phyloP scores from a whole-genome alignment of 139 green algal species.

The Coelastrella sp. region DNA sequence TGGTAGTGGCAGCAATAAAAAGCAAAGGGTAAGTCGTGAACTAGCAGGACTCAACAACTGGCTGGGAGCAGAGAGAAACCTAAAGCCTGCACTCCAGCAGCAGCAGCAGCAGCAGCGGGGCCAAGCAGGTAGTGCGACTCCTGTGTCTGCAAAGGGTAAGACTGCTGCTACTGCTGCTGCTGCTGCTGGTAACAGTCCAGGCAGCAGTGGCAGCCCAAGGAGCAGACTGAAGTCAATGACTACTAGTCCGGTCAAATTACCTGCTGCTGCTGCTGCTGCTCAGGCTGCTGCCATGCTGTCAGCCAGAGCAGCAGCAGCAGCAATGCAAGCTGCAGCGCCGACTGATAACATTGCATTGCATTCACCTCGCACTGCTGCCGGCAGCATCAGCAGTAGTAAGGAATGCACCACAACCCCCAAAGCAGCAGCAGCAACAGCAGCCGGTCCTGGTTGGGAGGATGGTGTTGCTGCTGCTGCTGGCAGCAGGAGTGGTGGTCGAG shows the following conservation, averaged over 20 bases:
- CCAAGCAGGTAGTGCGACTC: background rate
- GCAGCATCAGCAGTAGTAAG: background rate
- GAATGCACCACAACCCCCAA: too few relatives aligned
- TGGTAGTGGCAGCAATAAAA: background rate
- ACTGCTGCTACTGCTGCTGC: conserved; percentile 5
- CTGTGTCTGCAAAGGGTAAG: background rate
- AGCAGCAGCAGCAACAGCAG: background rate
- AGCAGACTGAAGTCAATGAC: background rate
- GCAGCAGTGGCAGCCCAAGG: background rate
- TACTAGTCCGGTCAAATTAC: background rate
- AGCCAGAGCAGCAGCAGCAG: conserved; percentile 2
- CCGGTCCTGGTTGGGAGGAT: background rate
- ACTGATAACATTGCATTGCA: background rate
- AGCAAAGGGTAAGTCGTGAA: background rate
- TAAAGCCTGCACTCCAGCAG: background rate
- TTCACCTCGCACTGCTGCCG: background rate
- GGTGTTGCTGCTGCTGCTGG: conserved; percentile 15
- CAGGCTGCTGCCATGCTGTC: background rate
- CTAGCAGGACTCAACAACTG: background rate
- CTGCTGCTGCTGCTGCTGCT: background rate
- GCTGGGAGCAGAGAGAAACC: background rate
- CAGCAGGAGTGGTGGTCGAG: background rate
- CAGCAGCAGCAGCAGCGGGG: conserved; percentile 27
- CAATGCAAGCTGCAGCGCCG: background rate
- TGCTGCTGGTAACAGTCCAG: conserved; percentile 1